Conservation (phyloP, 2,329 filamentous ascomycete species). For the Cladosporium sp. region DNA sequence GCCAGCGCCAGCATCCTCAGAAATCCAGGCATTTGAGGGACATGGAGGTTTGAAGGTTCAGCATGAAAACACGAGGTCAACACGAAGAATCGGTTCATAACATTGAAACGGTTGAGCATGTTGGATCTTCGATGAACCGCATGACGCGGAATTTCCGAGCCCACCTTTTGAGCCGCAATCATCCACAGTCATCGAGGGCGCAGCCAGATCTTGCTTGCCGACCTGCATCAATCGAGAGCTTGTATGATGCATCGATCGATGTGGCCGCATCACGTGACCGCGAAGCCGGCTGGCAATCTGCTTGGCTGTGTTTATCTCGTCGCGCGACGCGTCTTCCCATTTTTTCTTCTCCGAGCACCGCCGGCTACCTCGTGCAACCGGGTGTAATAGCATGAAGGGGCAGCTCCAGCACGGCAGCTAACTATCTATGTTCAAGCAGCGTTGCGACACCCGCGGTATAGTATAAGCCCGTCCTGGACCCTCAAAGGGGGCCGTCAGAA, state of each 20-base stretch:
- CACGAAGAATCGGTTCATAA: conserved; percentile 1
- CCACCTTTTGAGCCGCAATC: conserved; percentile 2
- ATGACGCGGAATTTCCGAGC: neutral
- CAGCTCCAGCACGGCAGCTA: conserved; percentile 16
- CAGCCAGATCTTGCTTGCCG: neutral
- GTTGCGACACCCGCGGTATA: conserved; percentile 4
- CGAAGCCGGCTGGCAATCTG: neutral
- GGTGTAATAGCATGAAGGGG: conserved; percentile 3
- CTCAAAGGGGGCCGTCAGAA: conserved; percentile 16
- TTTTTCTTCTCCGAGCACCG: neutral
- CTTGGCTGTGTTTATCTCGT: conserved; percentile 14
- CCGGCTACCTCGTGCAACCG: conserved; percentile 12
- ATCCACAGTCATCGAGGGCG: neutral
- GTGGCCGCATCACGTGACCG: conserved; percentile 3
- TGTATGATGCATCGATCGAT: conserved; percentile 9
- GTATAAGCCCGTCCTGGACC: conserved; percentile 16
- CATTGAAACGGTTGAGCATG: neutral
- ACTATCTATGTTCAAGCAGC: conserved; percentile 6
- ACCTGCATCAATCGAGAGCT: conserved; percentile 7
- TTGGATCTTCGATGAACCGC: conserved; percentile 11
- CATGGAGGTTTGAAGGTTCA: conserved; percentile 3
- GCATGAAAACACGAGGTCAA: conserved; percentile 1
- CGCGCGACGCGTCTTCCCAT: conserved; percentile 15
- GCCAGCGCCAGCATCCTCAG: neutral
- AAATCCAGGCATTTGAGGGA: neutral